Evolutionary conservation across 75 land plant species (phyloP), one percentile per base, ranked within the genome.

Genomic region (Cunninghamia lanceolata): DNA sequence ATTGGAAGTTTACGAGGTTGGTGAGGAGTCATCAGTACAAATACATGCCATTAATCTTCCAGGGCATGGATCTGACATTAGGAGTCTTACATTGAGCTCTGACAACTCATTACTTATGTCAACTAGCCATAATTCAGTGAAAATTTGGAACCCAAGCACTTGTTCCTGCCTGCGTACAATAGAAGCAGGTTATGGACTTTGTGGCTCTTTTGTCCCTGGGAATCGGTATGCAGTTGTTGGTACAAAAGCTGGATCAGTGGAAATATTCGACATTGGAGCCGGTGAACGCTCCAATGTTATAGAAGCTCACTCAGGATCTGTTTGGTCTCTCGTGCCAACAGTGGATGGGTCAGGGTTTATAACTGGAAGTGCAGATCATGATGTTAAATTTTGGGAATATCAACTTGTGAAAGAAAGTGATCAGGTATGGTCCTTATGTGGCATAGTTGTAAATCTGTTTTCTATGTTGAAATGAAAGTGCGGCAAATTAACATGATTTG

Each of bases 301-400:
- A 25, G 96, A 97, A 87, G 99, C 99, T 46, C 99, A 98, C 91
- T 86, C 91, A 35, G 94, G 89, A 40, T 76, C 92, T 82, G 82
- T 98, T 28, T 89, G 91, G 87, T 94, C 97, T 63, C 87, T 98
- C 86, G 92, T 90, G 6, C 85, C 92, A 25, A 86, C 91, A 77
- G 92, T 96, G 80, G 91, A 97, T 93, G 98, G 92, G 47, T 85
- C 85, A 73, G 99, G 99, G 11, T 95, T 98, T 90, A 94, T 97
- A 54, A 98, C 95, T 75, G 99, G 96, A 84, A 91, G 99, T 91
- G 91, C 93, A 40, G 99, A 98, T 88, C 93, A 93, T 86, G 94
- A 94, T 92, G 94, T 98, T 47, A 97, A 97, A 85, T 97, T 97
- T 83, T 98, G 99, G 99, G 94, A 95, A 52, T 98, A 93, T 88